These are phyloP conservation scores for Aspergillus sp. DNA, from an alignment of 2,329 filamentous ascomycete genomes.

Conservation along the genomic window DNA sequence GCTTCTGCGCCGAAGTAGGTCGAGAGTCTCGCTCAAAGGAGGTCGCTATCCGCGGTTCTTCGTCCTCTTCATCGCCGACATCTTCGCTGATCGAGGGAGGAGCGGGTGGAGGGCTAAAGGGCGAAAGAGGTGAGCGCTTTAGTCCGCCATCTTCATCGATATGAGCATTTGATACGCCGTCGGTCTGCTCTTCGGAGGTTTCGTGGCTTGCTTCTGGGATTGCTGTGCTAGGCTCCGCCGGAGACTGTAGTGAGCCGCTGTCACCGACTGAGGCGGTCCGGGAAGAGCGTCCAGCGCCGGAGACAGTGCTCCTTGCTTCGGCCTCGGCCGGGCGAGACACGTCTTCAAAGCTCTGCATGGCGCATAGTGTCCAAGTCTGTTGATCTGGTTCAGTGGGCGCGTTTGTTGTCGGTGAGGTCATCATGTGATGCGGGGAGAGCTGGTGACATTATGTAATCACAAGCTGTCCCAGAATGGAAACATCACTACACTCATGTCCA, in stretches of 20 bases:
- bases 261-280: constrained; percentile 19
- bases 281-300: constrained; percentile 21
- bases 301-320: constrained; percentile 20
- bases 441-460: background rate
- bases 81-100: constrained; percentile 32
- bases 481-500: no score
- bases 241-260: constrained; percentile 14
- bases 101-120: constrained; percentile 27
- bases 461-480: no score
- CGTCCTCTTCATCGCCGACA: constrained; percentile 42
- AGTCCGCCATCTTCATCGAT: constrained; percentile 17
- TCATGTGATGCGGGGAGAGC: background rate
- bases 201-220: constrained; percentile 16
- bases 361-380: background rate
- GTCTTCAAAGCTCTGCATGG: constrained; percentile 44
- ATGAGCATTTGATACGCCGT: constrained; percentile 10
- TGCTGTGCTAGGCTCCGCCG: constrained; percentile 8
- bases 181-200: constrained; percentile 15
- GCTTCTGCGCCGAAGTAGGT: constrained; percentile 38
- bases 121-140: constrained; percentile 21
- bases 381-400: background rate
- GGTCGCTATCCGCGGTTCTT: constrained; percentile 45
- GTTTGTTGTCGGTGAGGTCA: background rate
- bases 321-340: constrained; percentile 29
- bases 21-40: constrained; percentile 47